Conservation (phyloP, 1,284 basidiomycete species). For the Macrocystidia cucumis region DNA sequence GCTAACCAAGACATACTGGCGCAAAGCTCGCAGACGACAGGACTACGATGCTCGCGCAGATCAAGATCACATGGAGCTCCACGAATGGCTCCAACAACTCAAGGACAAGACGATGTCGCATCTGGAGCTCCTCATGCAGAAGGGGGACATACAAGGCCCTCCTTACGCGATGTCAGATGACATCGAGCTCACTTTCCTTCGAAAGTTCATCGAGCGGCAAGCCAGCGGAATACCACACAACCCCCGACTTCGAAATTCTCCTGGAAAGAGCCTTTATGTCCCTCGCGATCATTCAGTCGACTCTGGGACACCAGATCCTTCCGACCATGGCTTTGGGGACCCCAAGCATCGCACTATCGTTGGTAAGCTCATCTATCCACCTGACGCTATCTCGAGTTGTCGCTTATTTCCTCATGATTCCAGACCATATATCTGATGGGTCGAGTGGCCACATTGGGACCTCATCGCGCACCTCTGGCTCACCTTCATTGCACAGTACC, state of each 20-base stretch:
- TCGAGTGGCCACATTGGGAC: conserved; percentile 20
- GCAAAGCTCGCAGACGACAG: conserved; percentile 66
- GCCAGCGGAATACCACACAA: conserved; percentile 65
- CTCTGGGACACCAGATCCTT: conserved; percentile 48
- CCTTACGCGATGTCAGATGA: conserved; percentile 75
- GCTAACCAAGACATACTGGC: conserved; percentile 76
- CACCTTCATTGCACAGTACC: conserved; percentile 27
- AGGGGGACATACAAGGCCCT: conserved; percentile 74
- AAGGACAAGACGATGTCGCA: conserved; percentile 83
- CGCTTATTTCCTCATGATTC: conserved; percentile 5
- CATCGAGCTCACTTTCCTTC: conserved; percentile 65
- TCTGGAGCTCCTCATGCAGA: conserved; percentile 75
- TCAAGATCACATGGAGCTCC: conserved; percentile 79
- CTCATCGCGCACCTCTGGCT: conserved; percentile 25
- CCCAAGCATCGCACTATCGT: conserved; percentile 29
- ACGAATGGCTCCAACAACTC: conserved; percentile 76
- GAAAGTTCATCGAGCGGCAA: conserved; percentile 74
- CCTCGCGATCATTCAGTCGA: conserved; percentile 38
- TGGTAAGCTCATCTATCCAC: conserved; percentile 21
- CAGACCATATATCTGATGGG: conserved; percentile 26
- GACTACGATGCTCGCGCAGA: conserved; percentile 76
- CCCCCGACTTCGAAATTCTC: conserved; percentile 55
- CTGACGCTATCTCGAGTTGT: conserved; percentile 3
- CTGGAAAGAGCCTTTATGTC: conserved; percentile 25
- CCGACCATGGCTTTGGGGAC: conserved; percentile 36